Evolutionary conservation across 495 filamentous ascomycete genomes (phyloP).

Genomic region (Penicillium malachiteum): DNA sequence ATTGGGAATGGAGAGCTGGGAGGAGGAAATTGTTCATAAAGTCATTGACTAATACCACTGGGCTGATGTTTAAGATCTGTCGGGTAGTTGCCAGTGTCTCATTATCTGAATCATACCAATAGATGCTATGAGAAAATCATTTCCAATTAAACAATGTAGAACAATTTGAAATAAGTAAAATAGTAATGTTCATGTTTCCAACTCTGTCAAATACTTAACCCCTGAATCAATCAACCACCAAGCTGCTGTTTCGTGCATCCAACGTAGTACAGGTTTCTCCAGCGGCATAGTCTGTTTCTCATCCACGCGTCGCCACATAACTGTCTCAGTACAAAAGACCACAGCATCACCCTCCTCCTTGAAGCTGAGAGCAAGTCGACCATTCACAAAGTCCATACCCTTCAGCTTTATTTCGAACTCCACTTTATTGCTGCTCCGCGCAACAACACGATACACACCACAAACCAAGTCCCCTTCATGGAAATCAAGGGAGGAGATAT

Average conservation of each 20-base stretch:
- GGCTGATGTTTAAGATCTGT: too few relatives aligned
- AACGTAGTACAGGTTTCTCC: constrained; percentile 25
- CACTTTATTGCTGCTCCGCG: constrained; percentile 24
- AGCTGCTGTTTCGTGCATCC: constrained; percentile 37
- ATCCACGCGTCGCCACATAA: constrained; percentile 33
- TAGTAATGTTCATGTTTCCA: constrained; percentile 10
- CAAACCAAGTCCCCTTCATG: constrained; percentile 34
- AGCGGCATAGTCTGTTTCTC: constrained; percentile 28
- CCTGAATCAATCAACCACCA: constrained; percentile 45
- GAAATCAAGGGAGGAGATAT: constrained; percentile 31
- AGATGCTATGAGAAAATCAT: too few relatives aligned
- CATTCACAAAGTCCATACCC: constrained; percentile 20
- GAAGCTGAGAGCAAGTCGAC: constrained; percentile 29
- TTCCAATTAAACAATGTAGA: neutral
- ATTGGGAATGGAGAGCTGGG: too few relatives aligned
- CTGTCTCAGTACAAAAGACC: constrained; percentile 32
- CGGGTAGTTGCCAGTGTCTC: too few relatives aligned
- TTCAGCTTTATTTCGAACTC: constrained; percentile 33
- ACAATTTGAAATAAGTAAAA: neutral
- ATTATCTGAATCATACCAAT: too few relatives aligned
- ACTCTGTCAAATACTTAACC: constrained; percentile 30
- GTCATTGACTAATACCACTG: too few relatives aligned
- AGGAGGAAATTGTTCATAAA: too few relatives aligned
- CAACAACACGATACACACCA: constrained; percentile 30
- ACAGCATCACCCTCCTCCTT: constrained; percentile 15